phyloP scores from a whole-genome alignment of 345 rosid species.

The Rhodamnia argentea region DNA sequence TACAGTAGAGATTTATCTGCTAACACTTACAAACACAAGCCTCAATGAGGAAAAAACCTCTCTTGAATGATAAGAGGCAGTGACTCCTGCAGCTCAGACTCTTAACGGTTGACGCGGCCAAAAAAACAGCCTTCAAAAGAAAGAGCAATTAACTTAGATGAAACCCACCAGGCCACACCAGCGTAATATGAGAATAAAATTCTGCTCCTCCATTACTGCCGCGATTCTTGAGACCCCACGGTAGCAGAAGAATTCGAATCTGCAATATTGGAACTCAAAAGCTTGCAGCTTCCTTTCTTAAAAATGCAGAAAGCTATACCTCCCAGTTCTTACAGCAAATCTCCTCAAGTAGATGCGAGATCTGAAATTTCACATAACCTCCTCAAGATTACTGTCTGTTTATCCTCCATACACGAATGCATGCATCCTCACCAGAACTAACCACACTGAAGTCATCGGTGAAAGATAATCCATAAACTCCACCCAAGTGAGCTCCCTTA shows the following conservation, averaged over 20 bases:
- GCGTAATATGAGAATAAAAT: neutral
- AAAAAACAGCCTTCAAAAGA: neutral
- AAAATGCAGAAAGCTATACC: neutral
- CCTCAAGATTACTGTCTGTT: conserved; percentile 13
- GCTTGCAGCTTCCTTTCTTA: neutral
- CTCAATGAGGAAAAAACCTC: neutral
- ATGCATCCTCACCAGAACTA: conserved; percentile 96
- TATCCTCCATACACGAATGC: conserved; percentile 65
- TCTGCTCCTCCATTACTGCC: neutral
- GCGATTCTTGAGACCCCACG: neutral
- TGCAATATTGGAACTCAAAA: neutral
- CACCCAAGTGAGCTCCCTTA: conserved; percentile 86
- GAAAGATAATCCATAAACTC: conserved; percentile 80
- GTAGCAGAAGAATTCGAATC: neutral
- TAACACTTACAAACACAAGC: neutral
- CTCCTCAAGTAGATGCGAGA: neutral
- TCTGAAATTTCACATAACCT: neutral
- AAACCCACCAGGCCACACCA: neutral
- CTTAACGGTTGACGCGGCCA: neutral
- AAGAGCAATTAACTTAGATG: neutral
- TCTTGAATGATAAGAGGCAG: neutral
- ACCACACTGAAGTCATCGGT: conserved; percentile 45
- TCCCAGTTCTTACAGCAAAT: neutral
- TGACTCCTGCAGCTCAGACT: neutral
- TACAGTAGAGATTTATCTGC: neutral